Evolutionary conservation across 2,329 filamentous ascomycete species (phyloP), one percentile per base, ranked within the genome.

Genomic region (Phialophora chinensis): DNA sequence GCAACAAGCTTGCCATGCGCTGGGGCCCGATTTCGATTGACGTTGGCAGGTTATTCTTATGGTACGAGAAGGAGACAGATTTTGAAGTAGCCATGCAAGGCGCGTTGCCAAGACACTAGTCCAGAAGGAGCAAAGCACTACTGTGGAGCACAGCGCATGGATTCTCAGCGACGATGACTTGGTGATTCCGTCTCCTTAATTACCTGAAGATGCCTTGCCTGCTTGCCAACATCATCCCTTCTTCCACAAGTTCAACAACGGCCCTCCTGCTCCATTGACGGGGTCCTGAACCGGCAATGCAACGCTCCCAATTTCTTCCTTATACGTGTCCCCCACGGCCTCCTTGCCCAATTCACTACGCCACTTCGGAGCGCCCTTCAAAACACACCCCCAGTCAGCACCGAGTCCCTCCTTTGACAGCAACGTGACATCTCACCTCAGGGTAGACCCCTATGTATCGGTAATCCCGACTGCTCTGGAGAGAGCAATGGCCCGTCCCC

Each of bases 381-480:
- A n/a, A 17, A 8, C 38, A 44, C 17, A 44, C 6, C 17, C 14
- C 35, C 17, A 44, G 38, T 44, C 38, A 44, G 38, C 38, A n/a
- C 3, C 38, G 1, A n/a, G 14, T 42, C 7, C 17, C 38, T n/a
- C 17, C 6, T 6, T n/a, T 44, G 38, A 44, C 38, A 44, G 33
- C 38, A 10, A 33, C 47, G 62, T 31, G 5, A 20, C 17, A 5
- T 50, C 69, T 50, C 69, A 77, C 77, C 71, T 75, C 71, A 12
- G 76, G 77, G 71, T 78, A 79, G 8, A 78, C 71, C 3, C 76
- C 76, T 60, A 78, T 73, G 57, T 78, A 78, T 65, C 72, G 73
- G 65, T 76, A 78, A 58, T 73, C 76, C 4, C 61, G 60, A 35
- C 69, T 72, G 44, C 73, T 76, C n/a, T 74, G 63, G 10, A 74